Evolutionary conservation across 2,329 filamentous ascomycete species (phyloP).

Genomic region (Stromatinia cepivora): DNA sequence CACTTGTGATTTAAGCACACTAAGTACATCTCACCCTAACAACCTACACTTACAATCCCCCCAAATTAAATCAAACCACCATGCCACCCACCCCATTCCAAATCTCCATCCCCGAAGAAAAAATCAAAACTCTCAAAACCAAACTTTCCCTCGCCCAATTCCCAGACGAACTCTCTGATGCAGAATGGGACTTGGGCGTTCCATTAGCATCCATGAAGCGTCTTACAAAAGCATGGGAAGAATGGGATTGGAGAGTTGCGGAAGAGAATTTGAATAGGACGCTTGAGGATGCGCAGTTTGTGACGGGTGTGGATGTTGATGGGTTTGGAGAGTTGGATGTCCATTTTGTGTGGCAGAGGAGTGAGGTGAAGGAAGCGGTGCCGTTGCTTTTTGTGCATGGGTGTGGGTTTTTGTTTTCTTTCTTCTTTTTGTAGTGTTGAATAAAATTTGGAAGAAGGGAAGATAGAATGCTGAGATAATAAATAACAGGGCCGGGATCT

Average conservation of each 20-base stretch:
- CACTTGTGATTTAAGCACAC: too few species aligned
- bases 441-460: neutral
- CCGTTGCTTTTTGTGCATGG: constrained; percentile 63
- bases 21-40: neutral
- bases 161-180: constrained; percentile 55
- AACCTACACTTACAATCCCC: neutral
- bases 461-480: neutral
- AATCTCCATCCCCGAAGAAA: constrained; percentile 52
- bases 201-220: constrained; percentile 61
- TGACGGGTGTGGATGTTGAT: constrained; percentile 52
- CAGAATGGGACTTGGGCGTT: constrained; percentile 58
- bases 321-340: constrained; percentile 61
- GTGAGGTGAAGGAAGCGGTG: constrained; percentile 51
- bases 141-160: constrained; percentile 56
- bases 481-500: constrained; percentile 27
- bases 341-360: constrained; percentile 63
- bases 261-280: constrained; percentile 59
- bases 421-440: neutral
- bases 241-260: constrained; percentile 61
- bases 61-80: neutral
- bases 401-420: constrained; percentile 43
- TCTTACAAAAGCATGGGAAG: constrained; percentile 57
- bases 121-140: constrained; percentile 53
- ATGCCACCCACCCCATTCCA: constrained; percentile 45
- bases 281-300: constrained; percentile 52